Evolutionary conservation across 2,329 filamentous ascomycete genomes (phyloP).

Genomic region (Arthrobotrys iridis): DNA sequence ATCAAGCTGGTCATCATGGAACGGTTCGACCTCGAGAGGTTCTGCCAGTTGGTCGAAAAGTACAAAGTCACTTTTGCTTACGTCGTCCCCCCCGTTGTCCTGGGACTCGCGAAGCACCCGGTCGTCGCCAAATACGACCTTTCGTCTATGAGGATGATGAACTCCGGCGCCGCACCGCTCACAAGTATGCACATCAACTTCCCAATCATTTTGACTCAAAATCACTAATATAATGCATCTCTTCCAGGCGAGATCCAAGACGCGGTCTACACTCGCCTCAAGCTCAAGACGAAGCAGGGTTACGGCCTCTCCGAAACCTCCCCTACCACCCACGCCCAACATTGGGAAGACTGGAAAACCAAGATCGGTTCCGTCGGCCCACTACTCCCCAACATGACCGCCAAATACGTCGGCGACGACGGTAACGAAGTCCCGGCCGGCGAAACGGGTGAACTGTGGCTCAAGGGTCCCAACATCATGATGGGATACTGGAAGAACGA

Average conservation of each 20-base stretch:
- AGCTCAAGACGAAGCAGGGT: slow-evolving; percentile 86
- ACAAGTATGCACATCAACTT: slow-evolving; percentile 64
- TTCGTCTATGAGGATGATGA: slow-evolving; percentile 80
- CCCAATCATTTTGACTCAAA: not conserved
- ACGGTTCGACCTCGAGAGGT: slow-evolving; percentile 82
- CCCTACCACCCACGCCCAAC: slow-evolving; percentile 78
- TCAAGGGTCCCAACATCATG: slow-evolving; percentile 83
- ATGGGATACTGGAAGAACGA: slow-evolving; percentile 80
- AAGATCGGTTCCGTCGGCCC: slow-evolving; percentile 81
- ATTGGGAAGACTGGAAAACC: slow-evolving; percentile 78
- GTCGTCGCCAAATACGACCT: slow-evolving; percentile 82
- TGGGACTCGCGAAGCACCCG: slow-evolving; percentile 82
- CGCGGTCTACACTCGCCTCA: slow-evolving; percentile 76
- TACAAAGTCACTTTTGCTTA: slow-evolving; percentile 66
- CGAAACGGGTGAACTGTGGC: slow-evolving; percentile 76
- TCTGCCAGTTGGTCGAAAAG: slow-evolving; percentile 79
- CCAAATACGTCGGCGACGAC: slow-evolving; percentile 77
- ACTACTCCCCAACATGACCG: slow-evolving; percentile 77
- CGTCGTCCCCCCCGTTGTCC: slow-evolving; percentile 83
- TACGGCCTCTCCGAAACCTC: slow-evolving; percentile 91
- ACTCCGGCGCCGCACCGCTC: slow-evolving; percentile 85
- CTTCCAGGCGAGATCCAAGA: slow-evolving; percentile 73
- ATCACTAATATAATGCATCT: slow-evolving; percentile 17
- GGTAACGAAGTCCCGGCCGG: slow-evolving; percentile 71
- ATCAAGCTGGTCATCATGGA: slow-evolving; percentile 76